Conservation (phyloP, 1,139 yeast genomes). For the Sugiyamaella sp. region DNA sequence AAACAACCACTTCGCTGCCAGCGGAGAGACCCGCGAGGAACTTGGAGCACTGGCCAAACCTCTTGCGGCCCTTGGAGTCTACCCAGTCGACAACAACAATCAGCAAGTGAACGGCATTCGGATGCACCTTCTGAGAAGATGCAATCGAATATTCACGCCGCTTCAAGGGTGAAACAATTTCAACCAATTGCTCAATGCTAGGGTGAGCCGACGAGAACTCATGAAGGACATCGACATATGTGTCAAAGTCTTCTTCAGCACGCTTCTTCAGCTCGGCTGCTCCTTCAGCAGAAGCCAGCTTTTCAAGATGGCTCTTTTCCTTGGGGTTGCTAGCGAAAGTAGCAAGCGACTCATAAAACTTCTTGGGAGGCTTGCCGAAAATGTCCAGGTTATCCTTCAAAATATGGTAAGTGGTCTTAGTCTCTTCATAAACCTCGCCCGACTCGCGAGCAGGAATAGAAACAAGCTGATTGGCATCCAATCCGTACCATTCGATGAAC, state of each 20-base stretch:
- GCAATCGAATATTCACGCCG: constrained; percentile 99
- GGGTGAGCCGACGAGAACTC: constrained; percentile 87
- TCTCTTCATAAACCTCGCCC: constrained; percentile 55
- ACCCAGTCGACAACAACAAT: constrained; percentile 97
- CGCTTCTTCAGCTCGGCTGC: constrained; percentile 83
- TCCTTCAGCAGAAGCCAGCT: constrained; percentile 75
- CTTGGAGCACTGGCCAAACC: constrained; percentile 95
- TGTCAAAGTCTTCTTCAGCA: constrained; percentile 80
- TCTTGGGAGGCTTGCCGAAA: constrained; percentile 94
- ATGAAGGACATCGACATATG: constrained; percentile 79
- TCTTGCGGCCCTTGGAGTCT: constrained; percentile 79
- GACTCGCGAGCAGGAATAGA: constrained; percentile 74
- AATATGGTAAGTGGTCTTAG: constrained; percentile 80
- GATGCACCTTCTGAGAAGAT: constrained; percentile 89
- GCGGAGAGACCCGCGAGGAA: constrained; percentile 75
- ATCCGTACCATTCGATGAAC: constrained; percentile 72
- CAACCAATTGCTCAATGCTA: constrained; percentile 66
- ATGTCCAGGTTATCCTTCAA: constrained; percentile 80
- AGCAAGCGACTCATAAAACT: constrained; percentile 84
- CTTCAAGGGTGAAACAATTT: constrained; percentile 81
- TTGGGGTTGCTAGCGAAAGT: constrained; percentile 69
- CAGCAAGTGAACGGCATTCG: constrained; percentile 86
- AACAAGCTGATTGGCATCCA: constrained; percentile 68
- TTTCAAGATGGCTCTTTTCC: constrained; percentile 64
- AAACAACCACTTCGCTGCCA: constrained; percentile 88